A percentile compares a stretch with the other conserved stretches of the same genome.
Evolutionary conservation across 306 rosid species (phyloP).

Genomic region (Heteromeles arbutifolia): DNA sequence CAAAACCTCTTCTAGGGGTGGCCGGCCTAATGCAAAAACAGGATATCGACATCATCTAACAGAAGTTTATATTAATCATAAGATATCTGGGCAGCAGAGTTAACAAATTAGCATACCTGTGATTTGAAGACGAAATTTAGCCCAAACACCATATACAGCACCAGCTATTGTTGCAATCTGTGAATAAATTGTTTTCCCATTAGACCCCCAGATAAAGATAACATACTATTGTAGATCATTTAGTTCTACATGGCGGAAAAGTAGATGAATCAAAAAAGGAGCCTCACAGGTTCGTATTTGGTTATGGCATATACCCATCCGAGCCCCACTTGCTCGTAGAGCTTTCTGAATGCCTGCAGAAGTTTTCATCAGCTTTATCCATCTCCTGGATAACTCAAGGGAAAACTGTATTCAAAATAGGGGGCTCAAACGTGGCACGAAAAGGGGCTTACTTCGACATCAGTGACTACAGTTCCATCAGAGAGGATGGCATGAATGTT

Average conservation of each 20-base stretch:
- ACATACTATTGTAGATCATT: neutral
- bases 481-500: constrained; percentile 84
- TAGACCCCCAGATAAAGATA: constrained; percentile 9
- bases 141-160: constrained; percentile 74
- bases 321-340: constrained; percentile 79
- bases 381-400: neutral
- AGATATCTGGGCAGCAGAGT: neutral
- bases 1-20: constrained; percentile 67
- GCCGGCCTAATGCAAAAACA: constrained; percentile 56
- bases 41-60: neutral
- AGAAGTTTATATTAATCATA: neutral
- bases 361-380: constrained; percentile 1
- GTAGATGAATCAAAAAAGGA: neutral
- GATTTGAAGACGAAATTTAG: constrained; percentile 78
- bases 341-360: constrained; percentile 74
- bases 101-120: constrained; percentile 41
- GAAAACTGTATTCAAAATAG: neutral
- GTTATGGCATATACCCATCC: constrained; percentile 94
- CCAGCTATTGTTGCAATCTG: constrained; percentile 69
- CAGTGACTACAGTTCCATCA: constrained; percentile 81
- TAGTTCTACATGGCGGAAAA: constrained; percentile 4
- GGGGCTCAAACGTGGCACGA: neutral
- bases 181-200: constrained; percentile 10
- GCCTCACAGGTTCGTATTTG: constrained; percentile 72
- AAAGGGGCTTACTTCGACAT: constrained; percentile 66